These are phyloP conservation scores for Cryptosporidium viatorum DNA, from an alignment of 169 alveolate genomes.

Conservation along the genomic window DNA sequence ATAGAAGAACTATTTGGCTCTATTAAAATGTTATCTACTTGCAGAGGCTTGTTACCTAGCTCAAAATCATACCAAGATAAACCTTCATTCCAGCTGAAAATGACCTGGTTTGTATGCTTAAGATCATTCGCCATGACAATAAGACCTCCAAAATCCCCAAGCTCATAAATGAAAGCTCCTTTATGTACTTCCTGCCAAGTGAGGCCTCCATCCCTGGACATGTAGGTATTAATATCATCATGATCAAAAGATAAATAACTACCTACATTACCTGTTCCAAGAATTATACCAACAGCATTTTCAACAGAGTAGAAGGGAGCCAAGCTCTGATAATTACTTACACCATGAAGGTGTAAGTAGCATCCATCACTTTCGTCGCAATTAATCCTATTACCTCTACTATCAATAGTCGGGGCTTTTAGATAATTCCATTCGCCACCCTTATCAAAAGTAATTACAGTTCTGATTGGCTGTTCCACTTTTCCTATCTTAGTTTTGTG, in stretches of 20 bases:
- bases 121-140: slow-evolving; percentile 96
- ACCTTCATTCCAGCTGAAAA: slow-evolving; percentile 96
- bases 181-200: slow-evolving; percentile 97
- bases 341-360: slow-evolving; percentile 94
- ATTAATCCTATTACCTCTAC: slow-evolving; percentile 90
- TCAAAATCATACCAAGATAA: slow-evolving; percentile 95
- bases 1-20: slow-evolving; percentile 95
- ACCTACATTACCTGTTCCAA: slow-evolving; percentile 97
- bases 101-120: slow-evolving; percentile 87
- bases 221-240: slow-evolving; percentile 93
- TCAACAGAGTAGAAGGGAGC: slow-evolving; percentile 96
- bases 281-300: slow-evolving; percentile 95
- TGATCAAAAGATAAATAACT: slow-evolving; percentile 84
- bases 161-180: slow-evolving; percentile 97
- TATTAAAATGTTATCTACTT: slow-evolving; percentile 93
- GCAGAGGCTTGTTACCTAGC: slow-evolving; percentile 88
- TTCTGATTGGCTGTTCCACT: slow-evolving; percentile 84
- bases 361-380: slow-evolving; percentile 91
- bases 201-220: slow-evolving; percentile 98
- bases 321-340: slow-evolving; percentile 87
- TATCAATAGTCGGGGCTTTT: slow-evolving; percentile 94
- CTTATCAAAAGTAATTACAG: slow-evolving; percentile 96
- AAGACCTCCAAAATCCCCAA: slow-evolving; percentile 99
- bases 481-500: slow-evolving; percentile 78
- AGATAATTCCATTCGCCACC: slow-evolving; percentile 97